A percentile compares a stretch with the other conserved stretches of the same genome.
These are phyloP conservation scores for Elongisporangium anandrum DNA, from an alignment of 352 stramenopile genomes.

Conservation along the genomic window DNA sequence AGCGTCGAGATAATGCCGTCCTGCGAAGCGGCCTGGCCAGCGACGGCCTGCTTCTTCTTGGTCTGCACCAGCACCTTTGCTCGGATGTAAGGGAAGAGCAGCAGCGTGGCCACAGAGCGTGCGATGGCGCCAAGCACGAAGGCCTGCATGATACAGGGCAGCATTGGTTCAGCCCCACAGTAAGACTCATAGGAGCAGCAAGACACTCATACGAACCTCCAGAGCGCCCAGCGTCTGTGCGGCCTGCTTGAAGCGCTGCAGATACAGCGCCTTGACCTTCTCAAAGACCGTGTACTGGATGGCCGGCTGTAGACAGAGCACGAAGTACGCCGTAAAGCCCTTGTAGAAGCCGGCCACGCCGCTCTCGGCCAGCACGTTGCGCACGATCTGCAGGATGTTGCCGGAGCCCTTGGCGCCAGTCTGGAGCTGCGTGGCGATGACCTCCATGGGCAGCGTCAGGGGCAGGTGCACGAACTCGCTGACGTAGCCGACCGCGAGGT, in stretches of 20 bases:
- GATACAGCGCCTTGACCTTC: slow-evolving; percentile 72
- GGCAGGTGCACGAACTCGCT: slow-evolving; percentile 77
- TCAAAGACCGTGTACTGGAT: slow-evolving; percentile 98
- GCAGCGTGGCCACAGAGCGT: slow-evolving; percentile 91
- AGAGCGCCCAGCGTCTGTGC: slow-evolving; percentile 55
- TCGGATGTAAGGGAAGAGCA: slow-evolving; percentile 96
- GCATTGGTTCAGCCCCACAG: neutral
- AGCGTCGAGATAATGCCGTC: slow-evolving; percentile 77
- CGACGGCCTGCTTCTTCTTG: slow-evolving; percentile 62
- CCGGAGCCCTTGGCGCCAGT: slow-evolving; percentile 42
- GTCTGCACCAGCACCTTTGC: slow-evolving; percentile 94
- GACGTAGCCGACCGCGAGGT: slow-evolving; percentile 79
- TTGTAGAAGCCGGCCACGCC: slow-evolving; percentile 80
- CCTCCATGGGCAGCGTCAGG: slow-evolving; percentile 85
- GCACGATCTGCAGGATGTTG: slow-evolving; percentile 57
- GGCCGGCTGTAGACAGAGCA: slow-evolving; percentile 95
- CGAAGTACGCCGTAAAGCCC: slow-evolving; percentile 88
- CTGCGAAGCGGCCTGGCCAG: slow-evolving; percentile 15
- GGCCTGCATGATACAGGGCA: slow-evolving; percentile 57
- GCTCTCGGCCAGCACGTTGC: slow-evolving; percentile 63
- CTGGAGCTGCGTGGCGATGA: slow-evolving; percentile 84
- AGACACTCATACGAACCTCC: slow-evolving; percentile 31
- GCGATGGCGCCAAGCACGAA: slow-evolving; percentile 94
- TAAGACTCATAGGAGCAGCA: slow-evolving; percentile 3
- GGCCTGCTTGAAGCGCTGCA: slow-evolving; percentile 55